Evolutionary conservation across 2,329 filamentous ascomycete species (phyloP), one percentile per base, ranked within the genome.

Genomic region (Aaosphaeria pasadenensis): DNA sequence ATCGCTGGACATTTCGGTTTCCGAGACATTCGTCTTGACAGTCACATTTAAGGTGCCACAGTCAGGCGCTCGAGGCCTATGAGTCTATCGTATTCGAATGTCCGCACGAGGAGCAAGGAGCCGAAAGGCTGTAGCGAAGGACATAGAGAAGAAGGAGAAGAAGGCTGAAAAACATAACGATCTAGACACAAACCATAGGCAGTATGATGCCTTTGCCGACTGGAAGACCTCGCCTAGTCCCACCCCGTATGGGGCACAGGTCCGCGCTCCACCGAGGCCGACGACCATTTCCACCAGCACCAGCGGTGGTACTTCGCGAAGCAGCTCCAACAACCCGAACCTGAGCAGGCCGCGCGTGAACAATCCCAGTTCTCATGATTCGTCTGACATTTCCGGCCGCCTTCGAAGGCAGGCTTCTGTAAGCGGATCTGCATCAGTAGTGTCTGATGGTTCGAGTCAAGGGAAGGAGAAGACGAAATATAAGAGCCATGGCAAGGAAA

Each of bases 81-180:
- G n/a, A 42, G 28, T 24, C 17, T 24, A 24, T 24, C 17, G 17
- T 24, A 24, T 24, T 24, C 17, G 17, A 24, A 73, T 73, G 70
- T 71, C 70, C 30, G 70, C 67, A 47, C 57, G 70, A 58, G 70
- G 70, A 35, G 70, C 70, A 11, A 59, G 67, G 24, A 67, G 67
- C 46, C 65, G 70, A 5, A 73, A 73, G 54, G 66, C 64, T n/a
- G 62, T 69, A 46, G 57, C 62, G 31, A 72, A 72, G 48, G 61
- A 71, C 36, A 69, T 71, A 11, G 58, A 70, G 44, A 73, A 71
- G 54, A 64, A 64, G 43, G 70, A 71, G 48, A 70, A 70, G 52
- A 71, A 69, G 49, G 45, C 53, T 9, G 57, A 58, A 11, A 68
- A 70, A 42, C 52, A 55, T 5, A 67, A 64, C 44, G 54, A 52